Evolutionary conservation across 306 rosid species (phyloP), one percentile per base, ranked within the genome.

Genomic region (Vicia sativa): DNA sequence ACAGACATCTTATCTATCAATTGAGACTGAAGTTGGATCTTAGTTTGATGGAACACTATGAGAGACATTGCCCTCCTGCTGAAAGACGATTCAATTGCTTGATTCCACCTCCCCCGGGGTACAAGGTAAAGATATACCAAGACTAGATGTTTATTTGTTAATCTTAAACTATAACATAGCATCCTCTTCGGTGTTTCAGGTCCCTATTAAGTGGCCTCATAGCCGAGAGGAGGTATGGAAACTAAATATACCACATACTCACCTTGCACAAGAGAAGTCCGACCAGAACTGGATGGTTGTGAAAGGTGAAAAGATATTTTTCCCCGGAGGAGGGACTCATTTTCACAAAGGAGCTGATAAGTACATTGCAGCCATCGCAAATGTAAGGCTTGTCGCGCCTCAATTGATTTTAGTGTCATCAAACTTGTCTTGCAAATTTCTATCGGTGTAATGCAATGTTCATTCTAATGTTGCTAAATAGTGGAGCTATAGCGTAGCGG

Each of bases 211-310:
- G 67, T 78, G 82, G 79, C 82, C 82, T 45, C 68, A 68, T 11
- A 78, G 82, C 52, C 73, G 82, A 59, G 82, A 78, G 70, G 82
- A 78, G 72, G 82, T 74, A 26, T 78, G 82, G 79, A 78, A 78
- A 73, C 76, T 64, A 62, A 78, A 78, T 35, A 78, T 78, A 23
- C 82, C 82, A 15, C 79, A 78, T 34, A 78, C 79, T 62, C 82
- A 78, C 64, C 82, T 78, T 62, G 82, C 82, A 53, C 66, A 73
- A 13, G 82, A 78, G 76, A 78, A 78, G 56, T 78, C 82, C 57
- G 82, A 78, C 59, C 82, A 78, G 68, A 78, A 78, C 41, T 78
- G 82, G 82, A 78, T 78, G 82, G 13, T 73, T 73, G 82, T 73
- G 56, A 78, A 78, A 74, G 82, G 82, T 45, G 72, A 78, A 23